phyloP scores from a whole-genome alignment of 768 basidiomycete genomes.

The Amanita inopinata region DNA sequence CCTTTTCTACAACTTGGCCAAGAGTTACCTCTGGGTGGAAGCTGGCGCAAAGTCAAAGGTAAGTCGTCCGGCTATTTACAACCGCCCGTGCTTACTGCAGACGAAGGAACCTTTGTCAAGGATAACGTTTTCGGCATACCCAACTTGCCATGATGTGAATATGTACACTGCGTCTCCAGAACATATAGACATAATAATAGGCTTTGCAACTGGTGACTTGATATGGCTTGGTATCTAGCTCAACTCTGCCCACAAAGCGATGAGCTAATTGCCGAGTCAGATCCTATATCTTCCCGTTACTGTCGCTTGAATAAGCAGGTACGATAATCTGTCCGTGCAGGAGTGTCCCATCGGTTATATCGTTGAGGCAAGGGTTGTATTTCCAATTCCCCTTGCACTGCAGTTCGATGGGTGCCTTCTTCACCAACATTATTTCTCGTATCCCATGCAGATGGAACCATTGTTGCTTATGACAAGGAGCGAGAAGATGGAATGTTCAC shows the following conservation, averaged over 20 bases:
- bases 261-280: slow-evolving; percentile 25
- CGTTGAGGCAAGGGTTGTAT: slow-evolving; percentile 56
- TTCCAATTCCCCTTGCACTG: slow-evolving; percentile 72
- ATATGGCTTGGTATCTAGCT: slow-evolving; percentile 73
- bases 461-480: slow-evolving; percentile 86
- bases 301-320: slow-evolving; percentile 85
- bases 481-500: slow-evolving; percentile 77
- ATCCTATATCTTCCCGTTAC: slow-evolving; percentile 73
- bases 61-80: slow-evolving; percentile 11
- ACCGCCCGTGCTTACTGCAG: slow-evolving; percentile 8
- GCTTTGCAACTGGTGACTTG: slow-evolving; percentile 91
- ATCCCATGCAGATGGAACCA: slow-evolving; percentile 82
- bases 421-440: slow-evolving; percentile 77
- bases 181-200: slow-evolving; percentile 81
- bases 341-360: slow-evolving; percentile 1
- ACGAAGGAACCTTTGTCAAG: slow-evolving; percentile 75
- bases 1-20: slow-evolving; percentile 80
- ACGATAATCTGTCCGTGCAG: slow-evolving; percentile 1
- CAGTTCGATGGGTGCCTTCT: slow-evolving; percentile 82
- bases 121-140: slow-evolving; percentile 77
- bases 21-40: slow-evolving; percentile 82
- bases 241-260: slow-evolving; percentile 7
- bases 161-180: slow-evolving; percentile 65
- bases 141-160: slow-evolving; percentile 90
- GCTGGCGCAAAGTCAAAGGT: slow-evolving; percentile 81